A percentile compares a stretch with the other conserved stretches of the same genome.
Conservation (phyloP, 1,284 basidiomycete genomes). For the Apiotrichum gamsii region DNA sequence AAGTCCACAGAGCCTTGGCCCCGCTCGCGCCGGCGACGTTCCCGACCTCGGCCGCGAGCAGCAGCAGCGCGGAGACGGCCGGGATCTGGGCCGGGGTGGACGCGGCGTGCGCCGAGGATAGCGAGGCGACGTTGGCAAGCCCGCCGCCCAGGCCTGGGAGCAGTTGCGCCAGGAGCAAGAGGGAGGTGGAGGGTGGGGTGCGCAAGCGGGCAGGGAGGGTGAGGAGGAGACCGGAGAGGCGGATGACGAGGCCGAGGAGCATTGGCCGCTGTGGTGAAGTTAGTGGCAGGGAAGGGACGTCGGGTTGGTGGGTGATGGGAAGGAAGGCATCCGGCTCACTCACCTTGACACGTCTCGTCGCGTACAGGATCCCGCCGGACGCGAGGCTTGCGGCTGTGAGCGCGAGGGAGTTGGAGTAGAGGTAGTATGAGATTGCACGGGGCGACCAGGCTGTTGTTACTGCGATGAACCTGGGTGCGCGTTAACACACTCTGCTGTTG, state of each 20-base stretch:
- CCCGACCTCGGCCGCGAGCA: slow-evolving; percentile 58
- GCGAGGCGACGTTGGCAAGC: slow-evolving; percentile 61
- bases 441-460: slow-evolving; percentile 39
- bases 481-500: too few species aligned
- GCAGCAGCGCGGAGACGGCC: slow-evolving; percentile 70
- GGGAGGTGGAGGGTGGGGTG: slow-evolving; percentile 54
- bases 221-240: slow-evolving; percentile 61
- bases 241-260: slow-evolving; percentile 60
- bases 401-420: slow-evolving; percentile 39
- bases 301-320: too few species aligned
- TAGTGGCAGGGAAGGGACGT: not conserved
- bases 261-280: slow-evolving; percentile 53
- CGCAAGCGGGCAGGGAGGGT: slow-evolving; percentile 64
- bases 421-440: slow-evolving; percentile 27
- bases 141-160: slow-evolving; percentile 52
- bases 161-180: slow-evolving; percentile 54
- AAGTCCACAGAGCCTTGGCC: slow-evolving; percentile 38
- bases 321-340: not conserved
- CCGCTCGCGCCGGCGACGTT: slow-evolving; percentile 52
- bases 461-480: slow-evolving; percentile 29
- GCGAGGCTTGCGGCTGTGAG: slow-evolving; percentile 49
- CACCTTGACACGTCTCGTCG: slow-evolving; percentile 50
- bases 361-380: slow-evolving; percentile 47
- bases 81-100: slow-evolving; percentile 72
- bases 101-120: slow-evolving; percentile 70